Evolutionary conservation across 306 rosid species (phyloP).

Genomic region (Quercus ilex): DNA sequence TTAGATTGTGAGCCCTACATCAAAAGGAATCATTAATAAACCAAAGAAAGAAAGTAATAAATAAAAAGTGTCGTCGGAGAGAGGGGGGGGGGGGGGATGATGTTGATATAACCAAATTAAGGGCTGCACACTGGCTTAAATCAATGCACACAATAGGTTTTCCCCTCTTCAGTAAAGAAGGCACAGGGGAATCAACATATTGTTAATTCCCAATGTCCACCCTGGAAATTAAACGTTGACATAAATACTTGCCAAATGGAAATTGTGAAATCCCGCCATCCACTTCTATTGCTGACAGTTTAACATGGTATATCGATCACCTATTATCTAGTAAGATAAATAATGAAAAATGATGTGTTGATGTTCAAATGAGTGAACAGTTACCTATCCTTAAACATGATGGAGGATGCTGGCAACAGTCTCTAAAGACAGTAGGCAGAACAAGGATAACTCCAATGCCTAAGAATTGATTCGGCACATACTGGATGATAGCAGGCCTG

Average conservation of each 20-base stretch:
- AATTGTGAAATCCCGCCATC: not conserved
- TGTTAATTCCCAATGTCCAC: not conserved
- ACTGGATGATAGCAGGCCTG: too few relatives aligned
- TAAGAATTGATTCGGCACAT: too few relatives aligned
- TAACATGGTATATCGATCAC: too few relatives aligned
- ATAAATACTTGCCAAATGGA: not conserved
- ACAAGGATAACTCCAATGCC: too few relatives aligned
- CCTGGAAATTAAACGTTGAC: not conserved
- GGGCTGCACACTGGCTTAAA: not conserved
- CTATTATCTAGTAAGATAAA: too few relatives aligned
- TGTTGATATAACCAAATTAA: not conserved
- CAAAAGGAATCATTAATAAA: not conserved
- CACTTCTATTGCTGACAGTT: too few relatives aligned
- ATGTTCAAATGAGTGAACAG: too few relatives aligned
- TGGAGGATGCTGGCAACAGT: too few relatives aligned
- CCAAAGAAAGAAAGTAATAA: not conserved
- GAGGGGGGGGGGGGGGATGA: not conserved
- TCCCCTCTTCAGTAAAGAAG: not conserved
- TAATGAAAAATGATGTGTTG: too few relatives aligned
- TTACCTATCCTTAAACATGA: too few relatives aligned
- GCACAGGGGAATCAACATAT: not conserved
- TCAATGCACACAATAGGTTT: not conserved
- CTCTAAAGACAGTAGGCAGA: too few relatives aligned
- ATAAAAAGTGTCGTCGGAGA: not conserved
- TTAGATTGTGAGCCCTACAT: not conserved